Evolutionary conservation across 78 protist species (phyloP).

Genomic region (Chrysochromulina tobinii): DNA sequence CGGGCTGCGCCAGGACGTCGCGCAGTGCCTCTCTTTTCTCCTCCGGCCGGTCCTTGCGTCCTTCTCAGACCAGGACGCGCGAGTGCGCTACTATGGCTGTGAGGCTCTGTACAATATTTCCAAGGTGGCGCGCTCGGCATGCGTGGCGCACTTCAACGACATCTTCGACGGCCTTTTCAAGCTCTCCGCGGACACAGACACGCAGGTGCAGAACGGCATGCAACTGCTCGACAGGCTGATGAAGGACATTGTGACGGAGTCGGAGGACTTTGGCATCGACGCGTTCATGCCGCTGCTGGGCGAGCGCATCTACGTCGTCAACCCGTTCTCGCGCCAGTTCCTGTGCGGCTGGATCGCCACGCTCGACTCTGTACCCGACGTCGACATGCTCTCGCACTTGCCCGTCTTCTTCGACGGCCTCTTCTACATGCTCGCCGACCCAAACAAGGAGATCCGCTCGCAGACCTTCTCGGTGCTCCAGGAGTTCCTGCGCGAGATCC

Average conservation of each 20-base stretch:
- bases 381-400: slow-evolving; percentile 60
- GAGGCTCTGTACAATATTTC: slow-evolving; percentile 94
- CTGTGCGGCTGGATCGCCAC: slow-evolving; percentile 83
- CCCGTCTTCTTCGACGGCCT: slow-evolving; percentile 61
- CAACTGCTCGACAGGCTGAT: slow-evolving; percentile 86
- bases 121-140: slow-evolving; percentile 55
- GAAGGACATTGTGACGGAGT: slow-evolving; percentile 90
- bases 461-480: slow-evolving; percentile 70
- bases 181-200: slow-evolving; percentile 87
- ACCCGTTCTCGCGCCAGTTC: slow-evolving; percentile 72
- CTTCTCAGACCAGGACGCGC: slow-evolving; percentile 53
- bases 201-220: slow-evolving; percentile 72
- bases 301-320: slow-evolving; percentile 48
- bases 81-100: slow-evolving; percentile 94
- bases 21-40: slow-evolving; percentile 56
- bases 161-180: slow-evolving; percentile 86
- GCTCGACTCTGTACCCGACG: slow-evolving; percentile 73
- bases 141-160: slow-evolving; percentile 69
- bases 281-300: slow-evolving; percentile 73
- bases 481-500: slow-evolving; percentile 63
- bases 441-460: slow-evolving; percentile 57
- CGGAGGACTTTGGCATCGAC: slow-evolving; percentile 54
- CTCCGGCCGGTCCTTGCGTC: slow-evolving; percentile 78
- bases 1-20: slow-evolving; percentile 69
- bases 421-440: slow-evolving; percentile 81